A percentile compares a stretch with the other conserved stretches of the same genome.
Evolutionary conservation across 176 grass and related monocot genomes (phyloP).

Genomic region (Tillandsia fasciculata): DNA sequence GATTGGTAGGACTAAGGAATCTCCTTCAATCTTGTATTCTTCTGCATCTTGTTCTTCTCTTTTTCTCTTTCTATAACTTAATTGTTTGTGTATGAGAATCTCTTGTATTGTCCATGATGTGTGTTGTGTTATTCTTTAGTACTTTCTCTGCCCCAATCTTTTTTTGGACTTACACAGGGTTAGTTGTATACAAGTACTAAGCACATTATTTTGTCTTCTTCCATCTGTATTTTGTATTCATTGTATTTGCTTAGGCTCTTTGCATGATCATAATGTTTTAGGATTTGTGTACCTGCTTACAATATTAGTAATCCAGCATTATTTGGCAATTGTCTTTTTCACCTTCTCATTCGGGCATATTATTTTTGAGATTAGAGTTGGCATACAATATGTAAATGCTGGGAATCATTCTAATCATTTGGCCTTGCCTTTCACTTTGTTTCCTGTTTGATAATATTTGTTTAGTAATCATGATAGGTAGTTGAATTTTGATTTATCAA

Average conservation of each 20-base stretch:
- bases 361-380: no score
- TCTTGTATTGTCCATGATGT: neutral
- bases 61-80: no score
- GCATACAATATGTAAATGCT: neutral
- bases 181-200: neutral
- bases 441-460: neutral
- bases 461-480: neutral
- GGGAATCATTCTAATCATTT: neutral
- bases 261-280: neutral
- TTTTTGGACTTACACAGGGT: no score
- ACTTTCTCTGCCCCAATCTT: no score
- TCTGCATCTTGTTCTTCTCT: no score
- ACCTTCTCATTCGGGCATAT: no score
- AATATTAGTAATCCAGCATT: neutral
- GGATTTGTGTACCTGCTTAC: neutral
- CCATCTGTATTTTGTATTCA: neutral
- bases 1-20: no score
- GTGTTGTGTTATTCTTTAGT: neutral
- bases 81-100: no score
- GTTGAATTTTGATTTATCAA: no score
- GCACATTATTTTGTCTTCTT: conserved; percentile 5
- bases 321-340: no score
- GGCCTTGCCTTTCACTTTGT: neutral
- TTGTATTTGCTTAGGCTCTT: neutral
- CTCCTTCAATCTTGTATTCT: no score